Percentiles rank a stretch among this genome's conserved stretches.
Conservation (phyloP, 2,329 filamentous ascomycete genomes). For the Phaeoacremonium minimum region DNA sequence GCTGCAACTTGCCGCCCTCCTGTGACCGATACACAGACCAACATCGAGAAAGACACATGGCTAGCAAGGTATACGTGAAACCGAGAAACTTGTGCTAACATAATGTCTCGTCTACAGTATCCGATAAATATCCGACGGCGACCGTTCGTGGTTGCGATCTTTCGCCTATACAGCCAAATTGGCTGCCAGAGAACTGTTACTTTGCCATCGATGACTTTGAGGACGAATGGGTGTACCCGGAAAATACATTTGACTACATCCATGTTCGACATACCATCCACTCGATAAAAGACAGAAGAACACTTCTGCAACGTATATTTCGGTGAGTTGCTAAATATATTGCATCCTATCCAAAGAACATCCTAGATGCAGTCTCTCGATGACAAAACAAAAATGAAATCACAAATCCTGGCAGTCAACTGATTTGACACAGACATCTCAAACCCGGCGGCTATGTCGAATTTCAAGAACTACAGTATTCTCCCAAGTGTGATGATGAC, state of each 20-base stretch:
- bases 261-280: conserved; percentile 43
- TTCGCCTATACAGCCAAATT: conserved; percentile 47
- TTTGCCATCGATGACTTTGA: conserved; percentile 51
- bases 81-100: no score
- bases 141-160: conserved; percentile 44
- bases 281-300: conserved; percentile 34
- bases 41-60: no score
- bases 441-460: conserved; percentile 49
- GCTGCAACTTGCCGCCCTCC: no score
- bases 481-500: conserved; percentile 37
- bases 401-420: no score
- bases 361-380: not conserved
- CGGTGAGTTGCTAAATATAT: conserved; percentile 22
- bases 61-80: no score
- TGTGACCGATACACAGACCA: no score
- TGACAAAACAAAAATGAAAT: no score
- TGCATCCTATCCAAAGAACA: not conserved
- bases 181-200: conserved; percentile 45
- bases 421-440: conserved; percentile 42
- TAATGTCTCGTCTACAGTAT: conserved; percentile 34
- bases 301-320: conserved; percentile 36
- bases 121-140: conserved; percentile 38
- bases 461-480: conserved; percentile 40
- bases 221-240: conserved; percentile 42
- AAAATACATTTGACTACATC: conserved; percentile 42